A percentile compares a stretch with the other conserved stretches of the same genome.
These are phyloP conservation scores for Lactarius quietus DNA, from an alignment of 768 basidiomycete genomes.

Conservation along the genomic window DNA sequence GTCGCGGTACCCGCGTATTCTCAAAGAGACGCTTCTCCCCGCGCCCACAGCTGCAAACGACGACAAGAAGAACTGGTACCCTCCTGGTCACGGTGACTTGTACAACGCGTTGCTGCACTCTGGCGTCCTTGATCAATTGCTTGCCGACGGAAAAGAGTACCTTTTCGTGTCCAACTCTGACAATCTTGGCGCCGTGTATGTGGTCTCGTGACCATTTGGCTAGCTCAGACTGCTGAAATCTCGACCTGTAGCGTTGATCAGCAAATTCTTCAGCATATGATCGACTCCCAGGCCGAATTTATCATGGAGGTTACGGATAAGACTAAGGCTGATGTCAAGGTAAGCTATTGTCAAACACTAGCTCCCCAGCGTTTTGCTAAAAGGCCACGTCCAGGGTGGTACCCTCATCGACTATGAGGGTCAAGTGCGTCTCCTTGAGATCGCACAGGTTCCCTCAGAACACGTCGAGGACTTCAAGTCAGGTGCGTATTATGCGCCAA, in stretches of 20 bases:
- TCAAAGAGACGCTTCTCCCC: slow-evolving; percentile 84
- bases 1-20: slow-evolving; percentile 90
- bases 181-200: slow-evolving; percentile 88
- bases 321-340: slow-evolving; percentile 81
- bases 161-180: slow-evolving; percentile 97
- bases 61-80: slow-evolving; percentile 94
- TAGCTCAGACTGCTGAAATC: neutral
- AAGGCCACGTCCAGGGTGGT: slow-evolving; percentile 51
- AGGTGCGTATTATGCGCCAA: slow-evolving; percentile 34
- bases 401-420: slow-evolving; percentile 92
- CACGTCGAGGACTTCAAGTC: slow-evolving; percentile 95
- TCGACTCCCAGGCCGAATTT: slow-evolving; percentile 77
- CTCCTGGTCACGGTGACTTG: slow-evolving; percentile 94
- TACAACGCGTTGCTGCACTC: slow-evolving; percentile 91
- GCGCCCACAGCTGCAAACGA: slow-evolving; percentile 72
- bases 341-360: slow-evolving; percentile 18
- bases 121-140: slow-evolving; percentile 84
- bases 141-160: slow-evolving; percentile 93
- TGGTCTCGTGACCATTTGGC: slow-evolving; percentile 19
- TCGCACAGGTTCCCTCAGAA: slow-evolving; percentile 91
- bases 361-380: neutral
- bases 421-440: slow-evolving; percentile 82
- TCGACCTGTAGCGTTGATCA: slow-evolving; percentile 26
- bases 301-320: slow-evolving; percentile 96
- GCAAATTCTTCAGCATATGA: slow-evolving; percentile 83